Percentiles rank a stretch among this genome's conserved stretches.
phyloP scores from a whole-genome alignment of 768 basidiomycete species.

The Psilocybe cubensis region DNA sequence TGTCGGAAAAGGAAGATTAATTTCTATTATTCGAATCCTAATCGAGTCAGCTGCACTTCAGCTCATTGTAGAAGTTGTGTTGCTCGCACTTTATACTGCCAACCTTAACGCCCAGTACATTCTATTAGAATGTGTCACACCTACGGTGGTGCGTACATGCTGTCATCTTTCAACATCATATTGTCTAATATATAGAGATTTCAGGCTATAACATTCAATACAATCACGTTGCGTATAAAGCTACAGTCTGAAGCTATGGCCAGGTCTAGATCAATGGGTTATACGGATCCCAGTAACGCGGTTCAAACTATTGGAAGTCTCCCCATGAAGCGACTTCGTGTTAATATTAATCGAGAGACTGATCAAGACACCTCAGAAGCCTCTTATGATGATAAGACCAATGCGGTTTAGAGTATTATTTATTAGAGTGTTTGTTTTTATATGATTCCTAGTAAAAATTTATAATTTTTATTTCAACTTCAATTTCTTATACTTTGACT shows the following conservation, averaged over 20 bases:
- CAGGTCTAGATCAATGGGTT: not conserved
- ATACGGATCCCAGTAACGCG: not conserved
- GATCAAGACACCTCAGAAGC: not conserved
- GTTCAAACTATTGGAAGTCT: slow-evolving; percentile 6
- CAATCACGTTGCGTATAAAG: slow-evolving; percentile 5
- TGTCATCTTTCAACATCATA: no score
- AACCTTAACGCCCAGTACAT: slow-evolving; percentile 4
- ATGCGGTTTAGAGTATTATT: no score
- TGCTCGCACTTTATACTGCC: not conserved
- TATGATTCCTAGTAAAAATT: no score
- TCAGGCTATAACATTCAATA: slow-evolving; percentile 7
- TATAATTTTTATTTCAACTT: no score
- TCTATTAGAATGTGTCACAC: not conserved
- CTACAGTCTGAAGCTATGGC: not conserved
- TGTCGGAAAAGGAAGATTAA: not conserved
- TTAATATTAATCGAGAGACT: not conserved
- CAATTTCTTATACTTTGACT: no score
- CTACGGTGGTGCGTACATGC: not conserved
- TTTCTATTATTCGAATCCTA: not conserved
- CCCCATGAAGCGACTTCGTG: slow-evolving; percentile 3
- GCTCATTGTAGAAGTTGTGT: not conserved
- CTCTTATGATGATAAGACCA: no score
- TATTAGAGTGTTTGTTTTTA: no score
- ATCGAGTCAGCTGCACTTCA: slow-evolving; percentile 5
- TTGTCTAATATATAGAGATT: no score